These are phyloP conservation scores for Nidula microcarpa DNA, from an alignment of 768 basidiomycete species.

Conservation along the genomic window DNA sequence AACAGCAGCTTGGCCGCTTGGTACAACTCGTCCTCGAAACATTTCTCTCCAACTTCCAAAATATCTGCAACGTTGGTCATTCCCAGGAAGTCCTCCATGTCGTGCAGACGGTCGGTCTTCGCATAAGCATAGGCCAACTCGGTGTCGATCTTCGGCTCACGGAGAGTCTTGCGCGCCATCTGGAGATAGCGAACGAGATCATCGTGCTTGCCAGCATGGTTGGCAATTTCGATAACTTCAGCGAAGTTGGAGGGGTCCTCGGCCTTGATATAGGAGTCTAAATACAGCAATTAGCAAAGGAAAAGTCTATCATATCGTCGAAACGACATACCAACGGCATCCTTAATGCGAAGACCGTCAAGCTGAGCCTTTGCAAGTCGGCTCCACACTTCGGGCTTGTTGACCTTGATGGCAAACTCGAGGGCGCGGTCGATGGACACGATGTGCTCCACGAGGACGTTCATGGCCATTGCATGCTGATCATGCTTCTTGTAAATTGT, in stretches of 20 bases:
- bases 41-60: slow-evolving; percentile 97
- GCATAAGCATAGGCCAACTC: slow-evolving; percentile 98
- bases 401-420: slow-evolving; percentile 95
- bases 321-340: slow-evolving; percentile 75
- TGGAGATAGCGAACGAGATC: slow-evolving; percentile 96
- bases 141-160: slow-evolving; percentile 97
- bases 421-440: slow-evolving; percentile 96
- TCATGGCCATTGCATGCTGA: slow-evolving; percentile 93
- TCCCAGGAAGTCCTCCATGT: slow-evolving; percentile 98
- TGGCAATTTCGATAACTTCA: slow-evolving; percentile 95
- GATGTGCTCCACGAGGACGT: slow-evolving; percentile 96
- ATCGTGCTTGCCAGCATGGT: slow-evolving; percentile 88
- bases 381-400: slow-evolving; percentile 96
- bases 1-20: slow-evolving; percentile 96
- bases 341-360: slow-evolving; percentile 96
- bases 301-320: no score
- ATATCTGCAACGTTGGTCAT: slow-evolving; percentile 99
- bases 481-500: slow-evolving; percentile 98
- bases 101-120: slow-evolving; percentile 90
- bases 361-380: slow-evolving; percentile 98
- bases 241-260: slow-evolving; percentile 91
- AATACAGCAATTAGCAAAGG: not conserved
- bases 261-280: slow-evolving; percentile 97
- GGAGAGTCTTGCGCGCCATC: slow-evolving; percentile 96
- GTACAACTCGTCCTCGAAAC: slow-evolving; percentile 97